Conservation (phyloP, 2,329 filamentous ascomycete genomes). For the Monilinia fructicola region DNA sequence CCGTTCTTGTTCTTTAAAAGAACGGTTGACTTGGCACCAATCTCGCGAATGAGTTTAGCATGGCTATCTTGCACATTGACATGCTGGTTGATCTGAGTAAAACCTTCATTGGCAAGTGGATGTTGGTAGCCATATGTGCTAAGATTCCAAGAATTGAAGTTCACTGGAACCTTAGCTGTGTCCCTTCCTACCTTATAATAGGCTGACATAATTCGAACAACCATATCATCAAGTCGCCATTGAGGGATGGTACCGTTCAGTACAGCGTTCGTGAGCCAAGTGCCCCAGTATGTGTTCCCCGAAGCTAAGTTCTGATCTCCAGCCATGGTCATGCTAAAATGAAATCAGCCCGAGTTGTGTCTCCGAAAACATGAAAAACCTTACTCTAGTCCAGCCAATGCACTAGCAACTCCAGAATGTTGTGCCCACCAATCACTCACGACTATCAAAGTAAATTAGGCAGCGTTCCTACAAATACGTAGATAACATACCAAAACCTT, state of each 20-base stretch:
- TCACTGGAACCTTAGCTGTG: slow-evolving; percentile 50
- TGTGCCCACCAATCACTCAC: slow-evolving; percentile 80
- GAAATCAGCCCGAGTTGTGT: background rate
- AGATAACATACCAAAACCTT: slow-evolving; percentile 57
- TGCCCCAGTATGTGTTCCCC: slow-evolving; percentile 65
- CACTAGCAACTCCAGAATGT: slow-evolving; percentile 64
- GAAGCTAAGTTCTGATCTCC: slow-evolving; percentile 76
- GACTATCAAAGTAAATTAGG: slow-evolving; percentile 43
- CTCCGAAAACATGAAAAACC: background rate
- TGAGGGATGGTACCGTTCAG: slow-evolving; percentile 86
- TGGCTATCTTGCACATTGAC: slow-evolving; percentile 80
- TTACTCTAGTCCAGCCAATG: slow-evolving; percentile 66
- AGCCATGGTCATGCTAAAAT: slow-evolving; percentile 72
- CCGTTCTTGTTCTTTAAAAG: slow-evolving; percentile 63
- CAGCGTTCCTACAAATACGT: background rate
- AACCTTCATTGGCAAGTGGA: slow-evolving; percentile 59
- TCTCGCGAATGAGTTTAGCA: slow-evolving; percentile 69
- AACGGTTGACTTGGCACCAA: slow-evolving; percentile 50
- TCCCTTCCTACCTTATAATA: slow-evolving; percentile 60
- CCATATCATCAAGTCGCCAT: slow-evolving; percentile 91
- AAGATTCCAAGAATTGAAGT: slow-evolving; percentile 84
- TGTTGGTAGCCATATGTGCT: slow-evolving; percentile 73
- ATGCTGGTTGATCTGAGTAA: slow-evolving; percentile 72
- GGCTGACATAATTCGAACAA: slow-evolving; percentile 73
- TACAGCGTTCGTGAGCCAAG: slow-evolving; percentile 82